Evolutionary conservation across 2,329 filamentous ascomycete species (phyloP).

Genomic region (Neonectria faginata): DNA sequence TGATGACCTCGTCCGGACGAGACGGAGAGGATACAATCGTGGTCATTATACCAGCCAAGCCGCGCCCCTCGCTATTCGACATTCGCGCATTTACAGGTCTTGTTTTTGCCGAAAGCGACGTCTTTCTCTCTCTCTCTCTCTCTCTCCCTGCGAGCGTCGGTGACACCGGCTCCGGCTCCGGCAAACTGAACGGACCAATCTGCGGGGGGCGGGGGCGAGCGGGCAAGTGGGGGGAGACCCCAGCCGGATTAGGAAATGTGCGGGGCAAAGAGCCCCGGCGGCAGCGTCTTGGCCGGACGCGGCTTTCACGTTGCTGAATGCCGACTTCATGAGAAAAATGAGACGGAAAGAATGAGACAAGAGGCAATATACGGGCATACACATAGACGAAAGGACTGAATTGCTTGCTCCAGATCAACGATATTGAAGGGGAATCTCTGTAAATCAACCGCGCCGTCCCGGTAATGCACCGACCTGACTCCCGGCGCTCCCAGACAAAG

Average conservation of each 20-base stretch:
- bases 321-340: background rate
- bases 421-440: constrained; percentile 21
- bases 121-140: background rate
- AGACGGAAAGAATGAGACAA: background rate
- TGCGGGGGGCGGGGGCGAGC: constrained; percentile 18
- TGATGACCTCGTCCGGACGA: background rate
- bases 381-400: background rate
- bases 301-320: background rate
- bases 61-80: background rate
- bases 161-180: constrained; percentile 25
- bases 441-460: constrained; percentile 24
- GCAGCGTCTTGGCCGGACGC: background rate
- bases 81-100: background rate
- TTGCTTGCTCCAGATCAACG: constrained; percentile 1
- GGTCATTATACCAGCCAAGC: constrained; percentile 14
- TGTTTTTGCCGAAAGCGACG: constrained; percentile 16
- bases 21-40: no score
- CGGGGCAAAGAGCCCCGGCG: no score
- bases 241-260: constrained; percentile 1
- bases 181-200: constrained; percentile 1
- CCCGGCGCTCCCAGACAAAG: constrained; percentile 14
- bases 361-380: background rate
- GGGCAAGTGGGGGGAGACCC: constrained; percentile 4
- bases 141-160: constrained; percentile 1
- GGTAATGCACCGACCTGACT: constrained; percentile 19